Evolutionary conservation across 331 rosid species (phyloP).

Genomic region (Quercus lobata): DNA sequence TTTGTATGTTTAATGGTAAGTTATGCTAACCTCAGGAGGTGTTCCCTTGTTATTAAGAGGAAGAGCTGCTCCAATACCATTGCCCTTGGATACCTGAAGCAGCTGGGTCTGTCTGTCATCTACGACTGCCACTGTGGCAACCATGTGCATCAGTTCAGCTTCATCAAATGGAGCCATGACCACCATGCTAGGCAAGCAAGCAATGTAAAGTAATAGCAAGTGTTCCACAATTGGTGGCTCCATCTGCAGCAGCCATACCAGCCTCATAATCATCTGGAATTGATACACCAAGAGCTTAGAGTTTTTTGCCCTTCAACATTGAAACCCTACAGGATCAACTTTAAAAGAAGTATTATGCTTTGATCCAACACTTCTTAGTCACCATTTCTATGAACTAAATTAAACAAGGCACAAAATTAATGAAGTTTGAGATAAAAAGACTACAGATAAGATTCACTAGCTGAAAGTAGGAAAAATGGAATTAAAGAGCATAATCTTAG

Average conservation of each 20-base stretch:
- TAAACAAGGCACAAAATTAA: too few species aligned
- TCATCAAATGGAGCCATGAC: slow-evolving; percentile 97
- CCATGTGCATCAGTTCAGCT: slow-evolving; percentile 93
- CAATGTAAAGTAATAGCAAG: slow-evolving; percentile 80
- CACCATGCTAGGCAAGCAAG: slow-evolving; percentile 93
- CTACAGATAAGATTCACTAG: too few species aligned
- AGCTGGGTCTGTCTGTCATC: slow-evolving; percentile 77
- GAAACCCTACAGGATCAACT: too few species aligned
- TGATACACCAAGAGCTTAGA: too few species aligned
- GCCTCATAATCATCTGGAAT: too few species aligned
- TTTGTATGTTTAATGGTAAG: not conserved
- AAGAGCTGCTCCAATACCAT: slow-evolving; percentile 60
- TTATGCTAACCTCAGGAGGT: slow-evolving; percentile 63
- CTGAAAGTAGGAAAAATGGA: too few species aligned
- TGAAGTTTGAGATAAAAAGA: too few species aligned
- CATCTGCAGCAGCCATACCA: slow-evolving; percentile 82
- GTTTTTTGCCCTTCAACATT: too few species aligned
- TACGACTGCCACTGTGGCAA: slow-evolving; percentile 75
- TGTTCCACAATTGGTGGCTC: slow-evolving; percentile 94
- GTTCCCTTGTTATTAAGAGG: slow-evolving; percentile 69
- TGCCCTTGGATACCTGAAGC: slow-evolving; percentile 92
- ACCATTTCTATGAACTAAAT: too few species aligned
- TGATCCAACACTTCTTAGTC: too few species aligned
- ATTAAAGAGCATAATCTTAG: too few species aligned
- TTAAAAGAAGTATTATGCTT: too few species aligned